Conservation (phyloP, 768 basidiomycete species). For the Epithele typhae region DNA sequence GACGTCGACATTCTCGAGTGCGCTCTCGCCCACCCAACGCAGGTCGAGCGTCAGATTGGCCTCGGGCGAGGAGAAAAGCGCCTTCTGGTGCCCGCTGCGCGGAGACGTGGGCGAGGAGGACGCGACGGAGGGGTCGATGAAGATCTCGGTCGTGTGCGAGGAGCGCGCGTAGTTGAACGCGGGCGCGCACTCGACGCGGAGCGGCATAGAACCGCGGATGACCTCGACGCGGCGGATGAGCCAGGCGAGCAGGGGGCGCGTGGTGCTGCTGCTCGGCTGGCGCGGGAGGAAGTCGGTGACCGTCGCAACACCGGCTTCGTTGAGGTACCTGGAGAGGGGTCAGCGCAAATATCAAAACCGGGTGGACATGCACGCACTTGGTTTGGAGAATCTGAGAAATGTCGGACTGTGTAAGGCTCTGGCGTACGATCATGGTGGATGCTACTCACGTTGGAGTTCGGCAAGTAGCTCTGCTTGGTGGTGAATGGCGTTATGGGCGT, state of each 20-base stretch:
- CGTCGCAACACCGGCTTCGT: conserved; percentile 79
- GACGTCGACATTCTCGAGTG: conserved; percentile 41
- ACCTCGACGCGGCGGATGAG: conserved; percentile 82
- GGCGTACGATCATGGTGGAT: not conserved
- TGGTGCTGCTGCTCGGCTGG: conserved; percentile 34
- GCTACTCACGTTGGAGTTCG: conserved; percentile 67
- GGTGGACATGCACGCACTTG: conserved; percentile 39
- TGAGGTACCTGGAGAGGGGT: conserved; percentile 55
- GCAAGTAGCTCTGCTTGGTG: conserved; percentile 80
- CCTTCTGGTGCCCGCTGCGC: conserved; percentile 45
- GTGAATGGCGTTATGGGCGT: conserved; percentile 65
- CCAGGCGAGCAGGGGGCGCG: conserved; percentile 76
- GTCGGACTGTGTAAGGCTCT: conserved; percentile 9
- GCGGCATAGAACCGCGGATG: conserved; percentile 76
- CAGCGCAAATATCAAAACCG: not conserved
- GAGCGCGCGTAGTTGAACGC: conserved; percentile 94
- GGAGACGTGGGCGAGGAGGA: conserved; percentile 16
- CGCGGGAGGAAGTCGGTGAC: conserved; percentile 88
- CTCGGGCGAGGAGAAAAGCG: conserved; percentile 47
- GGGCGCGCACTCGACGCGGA: conserved; percentile 87
- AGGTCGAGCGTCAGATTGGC: conserved; percentile 63
- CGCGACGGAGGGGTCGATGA: conserved; percentile 43
- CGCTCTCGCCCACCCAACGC: conserved; percentile 63
- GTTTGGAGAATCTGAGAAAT: conserved; percentile 71
- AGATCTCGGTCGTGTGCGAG: conserved; percentile 58